Conservation (phyloP, 78 protist genomes). For the Chrysochromulina tobinii region DNA sequence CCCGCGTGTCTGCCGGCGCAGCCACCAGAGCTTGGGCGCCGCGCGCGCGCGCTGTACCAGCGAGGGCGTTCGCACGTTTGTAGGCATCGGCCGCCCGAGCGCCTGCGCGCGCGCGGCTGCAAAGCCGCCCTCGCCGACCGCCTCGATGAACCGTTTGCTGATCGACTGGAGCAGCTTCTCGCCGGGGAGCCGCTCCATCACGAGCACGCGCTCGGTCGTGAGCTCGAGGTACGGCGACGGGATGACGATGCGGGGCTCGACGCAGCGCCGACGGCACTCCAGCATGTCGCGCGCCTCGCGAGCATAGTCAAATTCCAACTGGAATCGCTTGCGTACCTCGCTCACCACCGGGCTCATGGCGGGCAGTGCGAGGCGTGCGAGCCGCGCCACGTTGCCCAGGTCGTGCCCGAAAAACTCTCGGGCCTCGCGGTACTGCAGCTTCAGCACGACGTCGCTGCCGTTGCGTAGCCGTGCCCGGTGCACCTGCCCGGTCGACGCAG, state of each 20-base stretch:
- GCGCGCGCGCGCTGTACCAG: background rate
- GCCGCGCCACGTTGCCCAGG: constrained; percentile 25
- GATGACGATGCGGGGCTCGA: background rate
- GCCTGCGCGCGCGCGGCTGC: background rate
- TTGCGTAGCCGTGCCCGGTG: constrained; percentile 43
- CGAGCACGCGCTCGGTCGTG: constrained; percentile 34
- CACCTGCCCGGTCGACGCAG: constrained; percentile 57
- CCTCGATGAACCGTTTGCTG: background rate
- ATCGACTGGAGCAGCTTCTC: constrained; percentile 12
- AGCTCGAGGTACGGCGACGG: constrained; percentile 21
- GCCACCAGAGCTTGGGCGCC: background rate
- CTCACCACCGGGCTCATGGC: constrained; percentile 16
- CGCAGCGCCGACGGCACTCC: background rate
- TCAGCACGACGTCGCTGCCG: constrained; percentile 45
- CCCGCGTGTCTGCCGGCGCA: background rate
- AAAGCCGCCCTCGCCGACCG: background rate
- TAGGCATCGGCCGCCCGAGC: background rate
- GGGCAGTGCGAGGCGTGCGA: constrained; percentile 40
- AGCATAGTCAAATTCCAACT: constrained; percentile 52
- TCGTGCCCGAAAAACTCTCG: constrained; percentile 23
- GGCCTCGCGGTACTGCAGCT: constrained; percentile 37
- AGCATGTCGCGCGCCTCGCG: constrained; percentile 35
- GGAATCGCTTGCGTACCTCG: constrained; percentile 40
- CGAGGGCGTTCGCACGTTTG: too few species aligned
- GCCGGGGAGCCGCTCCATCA: constrained; percentile 54